These are phyloP conservation scores for Fraxinus pennsylvanica DNA, from an alignment of 257 asterid species.

Conservation along the genomic window DNA sequence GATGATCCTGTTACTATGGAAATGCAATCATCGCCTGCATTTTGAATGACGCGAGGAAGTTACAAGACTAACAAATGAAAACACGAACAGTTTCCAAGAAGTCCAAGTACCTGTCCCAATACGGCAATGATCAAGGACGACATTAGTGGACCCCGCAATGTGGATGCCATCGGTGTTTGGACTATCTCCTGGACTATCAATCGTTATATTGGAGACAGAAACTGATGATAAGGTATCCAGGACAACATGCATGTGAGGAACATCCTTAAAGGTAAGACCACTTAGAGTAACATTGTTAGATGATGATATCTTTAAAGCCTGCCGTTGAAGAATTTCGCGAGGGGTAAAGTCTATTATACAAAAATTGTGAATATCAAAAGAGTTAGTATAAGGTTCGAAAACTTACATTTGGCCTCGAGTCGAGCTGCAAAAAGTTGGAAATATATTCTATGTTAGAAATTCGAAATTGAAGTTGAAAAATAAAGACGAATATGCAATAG, in stretches of 20 bases:
- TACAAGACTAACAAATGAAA: background rate
- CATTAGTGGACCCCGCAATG: slow-evolving; percentile 27
- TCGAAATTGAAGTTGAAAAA: no score
- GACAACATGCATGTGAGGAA: slow-evolving; percentile 40
- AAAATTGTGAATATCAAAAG: background rate
- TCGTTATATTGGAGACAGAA: slow-evolving; percentile 23
- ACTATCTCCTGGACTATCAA: slow-evolving; percentile 35
- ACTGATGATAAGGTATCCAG: slow-evolving; percentile 6
- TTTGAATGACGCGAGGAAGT: background rate
- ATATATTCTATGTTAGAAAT: background rate
- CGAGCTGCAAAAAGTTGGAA: background rate
- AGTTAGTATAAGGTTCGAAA: background rate
- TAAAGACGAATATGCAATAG: background rate
- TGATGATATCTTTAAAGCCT: slow-evolving; percentile 37
- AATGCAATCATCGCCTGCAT: slow-evolving; percentile 55
- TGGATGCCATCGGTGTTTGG: slow-evolving; percentile 56
- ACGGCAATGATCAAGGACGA: slow-evolving; percentile 17
- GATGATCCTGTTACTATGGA: slow-evolving; percentile 43
- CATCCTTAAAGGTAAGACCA: slow-evolving; percentile 37
- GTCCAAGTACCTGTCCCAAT: slow-evolving; percentile 40
- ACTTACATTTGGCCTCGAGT: slow-evolving; percentile 31
- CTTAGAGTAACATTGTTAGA: slow-evolving; percentile 26
- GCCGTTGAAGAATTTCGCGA: background rate
- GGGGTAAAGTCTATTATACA: no score
- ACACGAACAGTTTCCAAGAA: background rate